Conservation (phyloP, 1,284 basidiomycete species). For the Microbotryomycetes sp. region DNA sequence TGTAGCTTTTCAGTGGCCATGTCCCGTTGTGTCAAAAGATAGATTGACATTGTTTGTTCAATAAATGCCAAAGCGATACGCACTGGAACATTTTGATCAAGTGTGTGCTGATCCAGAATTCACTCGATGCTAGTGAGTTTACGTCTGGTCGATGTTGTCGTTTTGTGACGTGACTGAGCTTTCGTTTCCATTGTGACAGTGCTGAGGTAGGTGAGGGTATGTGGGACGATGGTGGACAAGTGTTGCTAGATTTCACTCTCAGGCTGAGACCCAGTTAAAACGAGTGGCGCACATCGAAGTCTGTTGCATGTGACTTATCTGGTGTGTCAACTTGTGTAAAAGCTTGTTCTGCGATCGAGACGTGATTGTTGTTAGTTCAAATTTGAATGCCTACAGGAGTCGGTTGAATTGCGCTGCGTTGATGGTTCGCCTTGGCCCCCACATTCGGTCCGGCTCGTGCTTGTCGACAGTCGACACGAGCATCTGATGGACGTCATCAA, state of each 20-base stretch:
- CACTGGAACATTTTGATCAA: slow-evolving; percentile 1
- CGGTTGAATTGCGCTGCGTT: too few relatives aligned
- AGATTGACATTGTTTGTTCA: too few relatives aligned
- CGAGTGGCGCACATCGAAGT: too few relatives aligned
- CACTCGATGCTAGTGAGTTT: background rate
- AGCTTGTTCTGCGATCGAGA: too few relatives aligned
- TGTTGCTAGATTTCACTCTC: slow-evolving; percentile 6
- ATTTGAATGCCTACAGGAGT: too few relatives aligned
- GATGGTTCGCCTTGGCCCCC: too few relatives aligned
- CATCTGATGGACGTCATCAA: background rate
- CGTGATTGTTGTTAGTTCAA: too few relatives aligned
- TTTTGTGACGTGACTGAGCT: background rate
- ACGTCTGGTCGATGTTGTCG: background rate
- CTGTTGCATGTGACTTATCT: too few relatives aligned
- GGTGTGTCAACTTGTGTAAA: too few relatives aligned
- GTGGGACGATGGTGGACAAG: slow-evolving; percentile 7
- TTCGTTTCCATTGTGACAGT: background rate
- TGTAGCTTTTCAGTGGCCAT: too few relatives aligned
- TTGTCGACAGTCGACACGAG: background rate
- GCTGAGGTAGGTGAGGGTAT: slow-evolving; percentile 5
- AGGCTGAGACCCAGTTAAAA: background rate
- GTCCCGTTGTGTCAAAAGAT: too few relatives aligned
- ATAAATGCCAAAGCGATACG: background rate
- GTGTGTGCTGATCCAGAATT: slow-evolving; percentile 2
- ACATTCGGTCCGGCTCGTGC: too few relatives aligned